A percentile compares a stretch with the other conserved stretches of the same genome.
Evolutionary conservation across 1,139 yeast genomes (phyloP).

Genomic region (Saccharomyces hybrid): DNA sequence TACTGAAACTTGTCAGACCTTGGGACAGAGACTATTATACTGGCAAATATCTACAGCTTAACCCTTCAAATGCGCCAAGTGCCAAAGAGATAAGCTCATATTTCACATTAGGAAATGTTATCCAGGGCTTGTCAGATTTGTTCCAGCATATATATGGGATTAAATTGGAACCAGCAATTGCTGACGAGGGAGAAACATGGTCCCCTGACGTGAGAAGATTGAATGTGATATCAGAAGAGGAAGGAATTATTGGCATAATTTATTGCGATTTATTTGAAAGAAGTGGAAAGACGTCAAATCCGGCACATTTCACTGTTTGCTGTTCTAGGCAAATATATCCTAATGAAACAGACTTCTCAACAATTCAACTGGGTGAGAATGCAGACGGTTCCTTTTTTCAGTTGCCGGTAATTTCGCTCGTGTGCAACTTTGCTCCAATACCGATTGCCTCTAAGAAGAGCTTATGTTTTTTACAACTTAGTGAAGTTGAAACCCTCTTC

Average conservation of each 20-base stretch:
- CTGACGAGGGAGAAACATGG: slow-evolving; percentile 80
- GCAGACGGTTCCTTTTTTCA: slow-evolving; percentile 48
- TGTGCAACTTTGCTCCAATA: slow-evolving; percentile 67
- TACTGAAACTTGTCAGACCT: slow-evolving; percentile 51
- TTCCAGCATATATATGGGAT: slow-evolving; percentile 71
- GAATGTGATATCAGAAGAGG: slow-evolving; percentile 56
- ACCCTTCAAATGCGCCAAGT: not conserved
- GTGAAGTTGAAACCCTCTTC: slow-evolving; percentile 86
- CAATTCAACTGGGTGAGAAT: slow-evolving; percentile 36
- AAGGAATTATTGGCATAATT: slow-evolving; percentile 54
- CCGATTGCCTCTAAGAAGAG: slow-evolving; percentile 19
- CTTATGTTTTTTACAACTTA: slow-evolving; percentile 50
- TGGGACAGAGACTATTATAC: slow-evolving; percentile 87
- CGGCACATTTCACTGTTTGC: slow-evolving; percentile 96
- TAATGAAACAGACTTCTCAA: slow-evolving; percentile 37
- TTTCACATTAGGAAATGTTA: slow-evolving; percentile 79
- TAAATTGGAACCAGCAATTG: slow-evolving; percentile 56
- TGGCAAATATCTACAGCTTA: not conserved
- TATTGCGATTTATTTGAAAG: slow-evolving; percentile 64
- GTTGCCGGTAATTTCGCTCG: slow-evolving; percentile 80
- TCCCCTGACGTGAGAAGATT: slow-evolving; percentile 77
- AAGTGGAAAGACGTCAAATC: slow-evolving; percentile 56
- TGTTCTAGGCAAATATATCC: slow-evolving; percentile 73
- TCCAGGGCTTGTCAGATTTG: slow-evolving; percentile 71
- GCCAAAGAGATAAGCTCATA: slow-evolving; percentile 41